Evolutionary conservation across 1,284 basidiomycete species (phyloP).

Genomic region (Entoloma clypeatum): DNA sequence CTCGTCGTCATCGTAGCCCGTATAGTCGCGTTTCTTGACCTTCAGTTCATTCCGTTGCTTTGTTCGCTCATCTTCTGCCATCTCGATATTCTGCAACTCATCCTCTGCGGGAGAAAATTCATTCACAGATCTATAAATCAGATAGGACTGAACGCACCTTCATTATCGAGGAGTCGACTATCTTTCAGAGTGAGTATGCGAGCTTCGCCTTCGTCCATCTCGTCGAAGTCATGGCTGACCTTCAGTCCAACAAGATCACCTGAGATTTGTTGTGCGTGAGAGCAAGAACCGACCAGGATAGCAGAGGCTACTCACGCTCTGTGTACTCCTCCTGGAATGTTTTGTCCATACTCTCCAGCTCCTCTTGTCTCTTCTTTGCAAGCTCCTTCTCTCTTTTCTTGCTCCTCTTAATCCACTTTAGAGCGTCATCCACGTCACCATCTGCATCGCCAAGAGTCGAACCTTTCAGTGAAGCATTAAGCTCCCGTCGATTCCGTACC

Average conservation of each 20-base stretch:
- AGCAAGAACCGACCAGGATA: not conserved
- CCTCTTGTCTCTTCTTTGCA: slow-evolving; percentile 71
- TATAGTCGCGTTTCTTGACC: slow-evolving; percentile 88
- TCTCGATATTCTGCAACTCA: slow-evolving; percentile 91
- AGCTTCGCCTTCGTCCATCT: slow-evolving; percentile 89
- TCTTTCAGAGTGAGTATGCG: slow-evolving; percentile 96
- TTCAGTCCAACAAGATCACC: slow-evolving; percentile 91
- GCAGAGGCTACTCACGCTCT: slow-evolving; percentile 56
- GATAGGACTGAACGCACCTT: slow-evolving; percentile 52
- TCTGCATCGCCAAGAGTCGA: slow-evolving; percentile 84
- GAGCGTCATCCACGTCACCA: slow-evolving; percentile 66
- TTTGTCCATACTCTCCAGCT: slow-evolving; percentile 80
- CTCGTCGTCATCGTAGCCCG: slow-evolving; percentile 96
- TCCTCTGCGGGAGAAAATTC: slow-evolving; percentile 63
- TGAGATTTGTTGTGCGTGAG: slow-evolving; percentile 26
- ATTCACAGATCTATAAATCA: slow-evolving; percentile 7
- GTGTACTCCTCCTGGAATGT: slow-evolving; percentile 70
- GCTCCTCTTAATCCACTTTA: slow-evolving; percentile 86
- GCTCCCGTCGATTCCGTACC: slow-evolving; percentile 88
- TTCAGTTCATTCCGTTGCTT: slow-evolving; percentile 82
- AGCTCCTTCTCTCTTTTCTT: slow-evolving; percentile 87
- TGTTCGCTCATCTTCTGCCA: slow-evolving; percentile 81
- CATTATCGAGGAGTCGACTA: slow-evolving; percentile 87
- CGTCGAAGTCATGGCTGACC: slow-evolving; percentile 93
- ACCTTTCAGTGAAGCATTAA: slow-evolving; percentile 87